phyloP scores from a whole-genome alignment of 345 rosid genomes.

The Corchorus capsularis region DNA sequence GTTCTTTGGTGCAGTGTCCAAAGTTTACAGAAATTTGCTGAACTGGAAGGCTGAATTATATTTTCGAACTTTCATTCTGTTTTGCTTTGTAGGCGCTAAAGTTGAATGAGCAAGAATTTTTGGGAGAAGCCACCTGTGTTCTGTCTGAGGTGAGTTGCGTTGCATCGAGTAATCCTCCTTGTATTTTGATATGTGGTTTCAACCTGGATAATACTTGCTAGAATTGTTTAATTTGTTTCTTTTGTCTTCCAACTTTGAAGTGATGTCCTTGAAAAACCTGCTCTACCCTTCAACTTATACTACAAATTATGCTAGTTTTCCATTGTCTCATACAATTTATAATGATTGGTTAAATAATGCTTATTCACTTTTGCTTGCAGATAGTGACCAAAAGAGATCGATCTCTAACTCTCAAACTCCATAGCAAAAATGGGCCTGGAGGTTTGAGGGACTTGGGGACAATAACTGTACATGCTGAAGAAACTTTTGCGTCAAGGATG shows the following conservation, averaged over 20 bases:
- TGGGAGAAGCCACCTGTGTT: conserved; percentile 78
- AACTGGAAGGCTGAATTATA: neutral
- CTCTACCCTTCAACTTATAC: neutral
- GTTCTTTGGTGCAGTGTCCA: conserved; percentile 8
- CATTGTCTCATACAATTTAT: neutral
- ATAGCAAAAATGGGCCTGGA: conserved; percentile 36
- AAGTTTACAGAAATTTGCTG: neutral
- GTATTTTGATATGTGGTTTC: neutral
- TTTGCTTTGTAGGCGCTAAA: conserved; percentile 47
- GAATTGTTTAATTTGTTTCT: neutral
- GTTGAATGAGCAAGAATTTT: conserved; percentile 68
- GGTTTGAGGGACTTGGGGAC: conserved; percentile 51
- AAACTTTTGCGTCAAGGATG: conserved; percentile 59
- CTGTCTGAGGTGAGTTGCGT: conserved; percentile 53
- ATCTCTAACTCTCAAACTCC: conserved; percentile 54
- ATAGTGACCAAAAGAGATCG: conserved; percentile 59
- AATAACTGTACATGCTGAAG: conserved; percentile 74
- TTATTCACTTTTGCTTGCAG: conserved; percentile 38
- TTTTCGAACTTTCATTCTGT: conserved; percentile 12
- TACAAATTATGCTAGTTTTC: neutral
- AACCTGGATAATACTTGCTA: neutral
- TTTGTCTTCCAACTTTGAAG: neutral
- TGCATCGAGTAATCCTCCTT: neutral
- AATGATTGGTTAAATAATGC: conserved; percentile 1
- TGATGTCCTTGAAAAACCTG: conserved; percentile 7